A percentile compares a stretch with the other conserved stretches of the same genome.
Evolutionary conservation across 192 early-diverging fungal genomes (phyloP).

Genomic region (Entomortierella beljakovae): DNA sequence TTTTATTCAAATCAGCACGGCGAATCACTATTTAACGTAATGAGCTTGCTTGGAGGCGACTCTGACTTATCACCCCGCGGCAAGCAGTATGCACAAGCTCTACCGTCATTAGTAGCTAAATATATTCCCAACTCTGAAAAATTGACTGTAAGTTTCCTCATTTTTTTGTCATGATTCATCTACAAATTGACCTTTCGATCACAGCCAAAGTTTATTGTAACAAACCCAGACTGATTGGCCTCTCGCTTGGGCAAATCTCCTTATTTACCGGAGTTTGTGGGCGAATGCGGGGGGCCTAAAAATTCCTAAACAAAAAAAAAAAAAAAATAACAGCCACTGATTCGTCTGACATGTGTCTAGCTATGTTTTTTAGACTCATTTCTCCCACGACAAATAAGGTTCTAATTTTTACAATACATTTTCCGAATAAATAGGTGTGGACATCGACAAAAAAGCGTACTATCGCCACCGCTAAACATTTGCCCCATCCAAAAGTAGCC

Average conservation of each 20-base stretch:
- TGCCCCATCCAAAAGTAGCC: constrained; percentile 88
- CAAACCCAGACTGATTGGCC: too few species aligned
- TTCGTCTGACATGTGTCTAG: constrained; percentile 1
- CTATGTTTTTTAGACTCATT: background rate
- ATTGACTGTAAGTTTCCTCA: constrained; percentile 64
- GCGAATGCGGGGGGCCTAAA: background rate
- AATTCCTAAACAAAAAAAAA: too few species aligned
- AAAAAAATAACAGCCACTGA: background rate
- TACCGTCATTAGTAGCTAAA: constrained; percentile 84
- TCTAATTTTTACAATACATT: constrained; percentile 12
- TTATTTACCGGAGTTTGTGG: too few species aligned
- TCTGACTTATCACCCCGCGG: constrained; percentile 90
- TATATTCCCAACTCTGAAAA: constrained; percentile 75
- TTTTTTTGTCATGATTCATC: too few species aligned
- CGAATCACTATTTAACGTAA: constrained; percentile 93
- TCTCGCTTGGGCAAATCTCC: too few species aligned
- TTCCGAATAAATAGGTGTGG: constrained; percentile 73
- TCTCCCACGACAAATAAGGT: constrained; percentile 32
- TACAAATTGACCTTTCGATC: too few species aligned
- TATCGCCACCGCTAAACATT: constrained; percentile 83
- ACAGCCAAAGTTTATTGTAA: background rate
- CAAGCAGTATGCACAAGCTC: constrained; percentile 81
- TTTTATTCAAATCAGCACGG: constrained; percentile 71
- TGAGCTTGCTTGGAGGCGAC: constrained; percentile 95
- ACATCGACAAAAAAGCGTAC: constrained; percentile 96